Evolutionary conservation across 306 rosid genomes (phyloP).

Genomic region (Quercus bicolor): DNA sequence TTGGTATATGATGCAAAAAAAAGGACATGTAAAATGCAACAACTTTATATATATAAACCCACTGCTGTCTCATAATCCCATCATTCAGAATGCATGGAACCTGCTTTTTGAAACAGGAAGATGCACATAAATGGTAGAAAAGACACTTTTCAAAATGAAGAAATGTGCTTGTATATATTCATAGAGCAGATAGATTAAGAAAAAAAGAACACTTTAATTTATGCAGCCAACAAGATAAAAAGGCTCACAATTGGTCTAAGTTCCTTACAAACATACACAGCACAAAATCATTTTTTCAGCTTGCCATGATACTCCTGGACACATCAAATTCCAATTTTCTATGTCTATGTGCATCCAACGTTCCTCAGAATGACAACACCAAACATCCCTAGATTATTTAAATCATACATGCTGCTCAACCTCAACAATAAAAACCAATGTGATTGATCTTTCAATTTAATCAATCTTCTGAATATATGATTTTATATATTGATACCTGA

Average conservation of each 20-base stretch:
- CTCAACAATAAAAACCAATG: not conserved
- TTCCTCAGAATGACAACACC: no score
- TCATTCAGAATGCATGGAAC: not conserved
- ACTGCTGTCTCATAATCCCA: not conserved
- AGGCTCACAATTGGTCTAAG: no score
- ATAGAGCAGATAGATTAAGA: not conserved
- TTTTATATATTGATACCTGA: conserved; percentile 49
- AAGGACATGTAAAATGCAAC: no score
- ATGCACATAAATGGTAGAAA: not conserved
- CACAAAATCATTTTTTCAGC: no score
- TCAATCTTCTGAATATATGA: not conserved
- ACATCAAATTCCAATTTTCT: no score
- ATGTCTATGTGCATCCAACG: no score
- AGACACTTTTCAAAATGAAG: not conserved
- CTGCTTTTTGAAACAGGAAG: not conserved
- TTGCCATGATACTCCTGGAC: no score
- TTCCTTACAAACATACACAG: no score
- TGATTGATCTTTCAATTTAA: not conserved
- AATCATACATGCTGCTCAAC: conserved; percentile 1
- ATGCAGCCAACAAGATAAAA: no score
- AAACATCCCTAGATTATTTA: not conserved
- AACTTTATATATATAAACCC: not conserved
- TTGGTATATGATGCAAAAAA: no score
- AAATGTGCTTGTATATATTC: not conserved
- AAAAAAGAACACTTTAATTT: not conserved